Percentiles rank a stretch among this genome's conserved stretches.
These are phyloP conservation scores for Zasmidium cellare DNA, from an alignment of 2,329 filamentous ascomycete genomes.

Conservation along the genomic window DNA sequence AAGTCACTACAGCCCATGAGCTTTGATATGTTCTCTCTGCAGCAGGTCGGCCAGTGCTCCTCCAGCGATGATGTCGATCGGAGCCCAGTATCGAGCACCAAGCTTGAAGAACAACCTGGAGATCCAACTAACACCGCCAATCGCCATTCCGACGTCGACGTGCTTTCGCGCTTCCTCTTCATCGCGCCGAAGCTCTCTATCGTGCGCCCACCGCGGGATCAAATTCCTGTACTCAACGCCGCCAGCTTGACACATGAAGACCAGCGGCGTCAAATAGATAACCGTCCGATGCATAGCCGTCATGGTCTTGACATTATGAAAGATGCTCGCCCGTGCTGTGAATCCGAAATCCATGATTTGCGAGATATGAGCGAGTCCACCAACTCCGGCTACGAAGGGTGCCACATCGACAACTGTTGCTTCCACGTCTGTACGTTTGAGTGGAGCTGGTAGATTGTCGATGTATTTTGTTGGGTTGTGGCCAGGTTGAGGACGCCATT, in stretches of 20 bases:
- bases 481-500: constrained; percentile 31
- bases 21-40: constrained; percentile 34
- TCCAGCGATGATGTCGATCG: constrained; percentile 32
- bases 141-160: constrained; percentile 31
- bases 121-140: constrained; percentile 26
- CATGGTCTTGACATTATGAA: constrained; percentile 31
- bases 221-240: constrained; percentile 29
- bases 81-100: constrained; percentile 28
- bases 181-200: constrained; percentile 31
- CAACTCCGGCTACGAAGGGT: constrained; percentile 30
- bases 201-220: constrained; percentile 33
- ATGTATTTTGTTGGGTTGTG: constrained; percentile 19
- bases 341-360: constrained; percentile 31
- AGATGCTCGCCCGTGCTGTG: constrained; percentile 28
- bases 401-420: constrained; percentile 32
- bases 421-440: constrained; percentile 28
- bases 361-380: constrained; percentile 26
- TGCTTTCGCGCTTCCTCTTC: constrained; percentile 33
- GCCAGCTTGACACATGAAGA: constrained; percentile 27
- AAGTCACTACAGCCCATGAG: constrained; percentile 30
- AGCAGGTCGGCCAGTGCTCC: constrained; percentile 33
- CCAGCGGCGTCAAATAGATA: constrained; percentile 22
- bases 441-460: constrained; percentile 23
- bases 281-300: constrained; percentile 28
- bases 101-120: constrained; percentile 23